Conservation (phyloP, 1,139 yeast species). For the Candida sanyaensis region DNA sequence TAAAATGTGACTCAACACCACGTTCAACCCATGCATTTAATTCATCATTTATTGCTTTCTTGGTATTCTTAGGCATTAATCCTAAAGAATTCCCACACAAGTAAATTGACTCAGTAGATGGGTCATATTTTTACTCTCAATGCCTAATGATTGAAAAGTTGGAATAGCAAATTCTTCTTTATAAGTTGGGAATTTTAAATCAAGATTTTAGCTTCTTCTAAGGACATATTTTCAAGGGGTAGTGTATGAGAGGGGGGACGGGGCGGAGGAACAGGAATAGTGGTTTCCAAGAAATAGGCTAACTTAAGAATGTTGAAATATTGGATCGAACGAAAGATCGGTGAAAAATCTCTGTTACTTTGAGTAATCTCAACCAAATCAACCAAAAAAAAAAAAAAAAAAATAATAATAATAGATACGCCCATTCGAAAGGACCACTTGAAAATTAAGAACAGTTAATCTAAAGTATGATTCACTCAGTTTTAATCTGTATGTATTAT, state of each 20-base stretch:
- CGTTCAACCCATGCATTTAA: constrained; percentile 77
- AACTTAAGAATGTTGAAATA: too few relatives aligned
- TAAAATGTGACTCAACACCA: constrained; percentile 85
- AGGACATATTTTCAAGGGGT: constrained; percentile 6
- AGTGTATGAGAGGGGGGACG: neutral
- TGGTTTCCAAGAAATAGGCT: too few relatives aligned
- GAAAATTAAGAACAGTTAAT: too few relatives aligned
- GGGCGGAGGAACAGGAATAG: too few relatives aligned
- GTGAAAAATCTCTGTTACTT: too few relatives aligned
- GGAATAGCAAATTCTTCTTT: constrained; percentile 57
- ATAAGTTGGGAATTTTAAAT: constrained; percentile 36
- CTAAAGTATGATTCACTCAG: constrained; percentile 77
- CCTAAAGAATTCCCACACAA: constrained; percentile 93
- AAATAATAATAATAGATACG: too few relatives aligned
- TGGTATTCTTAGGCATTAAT: constrained; percentile 72
- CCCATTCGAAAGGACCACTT: too few relatives aligned
- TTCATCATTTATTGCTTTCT: constrained; percentile 61
- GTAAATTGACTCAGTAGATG: constrained; percentile 46
- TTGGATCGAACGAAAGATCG: too few relatives aligned
- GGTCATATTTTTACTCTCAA: constrained; percentile 21
- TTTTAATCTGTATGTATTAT: constrained; percentile 70
- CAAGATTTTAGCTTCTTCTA: constrained; percentile 29
- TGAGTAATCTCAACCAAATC: too few relatives aligned
- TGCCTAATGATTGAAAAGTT: constrained; percentile 55
- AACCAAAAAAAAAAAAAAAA: too few relatives aligned